Percentiles rank a stretch among this genome's conserved stretches.
Evolutionary conservation across 768 basidiomycete species (phyloP).

Genomic region (Boletus bicolor): DNA sequence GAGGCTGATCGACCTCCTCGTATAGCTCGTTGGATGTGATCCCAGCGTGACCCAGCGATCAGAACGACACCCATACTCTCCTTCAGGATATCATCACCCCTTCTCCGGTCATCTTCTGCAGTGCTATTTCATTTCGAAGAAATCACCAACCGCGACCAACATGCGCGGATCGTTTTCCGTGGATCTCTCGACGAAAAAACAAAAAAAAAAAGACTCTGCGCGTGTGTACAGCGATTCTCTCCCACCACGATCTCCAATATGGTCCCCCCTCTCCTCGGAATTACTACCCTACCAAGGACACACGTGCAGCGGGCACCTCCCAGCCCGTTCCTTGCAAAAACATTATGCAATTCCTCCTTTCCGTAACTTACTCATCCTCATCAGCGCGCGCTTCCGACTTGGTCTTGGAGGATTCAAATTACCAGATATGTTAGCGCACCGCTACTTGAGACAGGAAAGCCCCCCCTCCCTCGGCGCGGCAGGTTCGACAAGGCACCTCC

Average conservation of each 20-base stretch:
- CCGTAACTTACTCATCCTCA: neutral
- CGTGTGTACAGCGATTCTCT: neutral
- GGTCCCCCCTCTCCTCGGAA: constrained; percentile 3
- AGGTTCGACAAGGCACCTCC: neutral
- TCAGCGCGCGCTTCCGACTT: neutral
- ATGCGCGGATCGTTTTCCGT: constrained; percentile 4
- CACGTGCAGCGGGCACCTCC: constrained; percentile 3
- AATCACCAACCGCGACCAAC: constrained; percentile 13
- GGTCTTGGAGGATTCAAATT: neutral
- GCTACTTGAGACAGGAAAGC: neutral
- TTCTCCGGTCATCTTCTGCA: constrained; percentile 1
- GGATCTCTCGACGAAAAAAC: constrained; percentile 1
- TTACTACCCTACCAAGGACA: neutral
- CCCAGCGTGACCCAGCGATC: constrained; percentile 4
- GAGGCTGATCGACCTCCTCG: too few relatives aligned
- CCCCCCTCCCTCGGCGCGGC: neutral
- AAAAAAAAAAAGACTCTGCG: neutral
- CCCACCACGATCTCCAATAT: neutral
- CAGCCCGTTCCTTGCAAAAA: neutral
- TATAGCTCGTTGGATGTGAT: neutral
- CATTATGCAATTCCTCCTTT: too few relatives aligned
- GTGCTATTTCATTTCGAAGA: constrained; percentile 2
- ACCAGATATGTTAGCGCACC: neutral
- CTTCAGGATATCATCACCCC: neutral
- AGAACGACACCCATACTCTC: neutral